Evolutionary conservation across 139 green algal species (phyloP).

Genomic region (Tetraselmis striata): DNA sequence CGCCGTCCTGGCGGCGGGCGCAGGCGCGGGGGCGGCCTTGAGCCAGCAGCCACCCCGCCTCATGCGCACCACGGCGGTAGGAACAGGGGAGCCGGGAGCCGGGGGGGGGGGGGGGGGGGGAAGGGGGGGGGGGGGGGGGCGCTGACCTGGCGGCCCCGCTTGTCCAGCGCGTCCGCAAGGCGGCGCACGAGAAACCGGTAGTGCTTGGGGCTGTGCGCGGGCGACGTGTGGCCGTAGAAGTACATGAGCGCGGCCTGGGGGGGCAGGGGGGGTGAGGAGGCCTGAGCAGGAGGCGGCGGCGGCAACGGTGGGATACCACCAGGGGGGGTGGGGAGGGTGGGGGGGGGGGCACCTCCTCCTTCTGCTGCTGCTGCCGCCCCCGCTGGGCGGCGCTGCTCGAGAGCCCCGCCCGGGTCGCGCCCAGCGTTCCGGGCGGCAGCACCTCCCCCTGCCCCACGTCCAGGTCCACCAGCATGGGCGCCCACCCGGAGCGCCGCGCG

Average conservation of each 20-base stretch:
- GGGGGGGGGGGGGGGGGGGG: too few relatives aligned
- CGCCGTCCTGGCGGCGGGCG: background rate
- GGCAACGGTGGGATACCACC: too few relatives aligned
- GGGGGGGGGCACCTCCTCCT: background rate
- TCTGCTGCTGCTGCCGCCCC: too few relatives aligned
- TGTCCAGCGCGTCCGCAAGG: slow-evolving; percentile 65
- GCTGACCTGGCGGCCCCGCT: too few relatives aligned
- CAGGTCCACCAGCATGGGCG: slow-evolving; percentile 75
- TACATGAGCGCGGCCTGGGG: slow-evolving; percentile 56
- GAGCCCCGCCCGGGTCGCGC: background rate
- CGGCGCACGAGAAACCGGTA: slow-evolving; percentile 71
- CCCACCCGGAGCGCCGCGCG: slow-evolving; percentile 57
- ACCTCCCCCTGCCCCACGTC: slow-evolving; percentile 59
- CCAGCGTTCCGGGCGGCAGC: background rate
- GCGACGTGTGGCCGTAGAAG: slow-evolving; percentile 70
- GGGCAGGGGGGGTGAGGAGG: too few relatives aligned
- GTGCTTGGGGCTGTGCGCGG: slow-evolving; percentile 68
- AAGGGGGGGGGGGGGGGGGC: too few relatives aligned
- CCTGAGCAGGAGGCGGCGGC: too few relatives aligned
- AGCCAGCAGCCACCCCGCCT: too few relatives aligned
- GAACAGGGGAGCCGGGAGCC: too few relatives aligned
- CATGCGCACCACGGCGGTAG: too few relatives aligned
- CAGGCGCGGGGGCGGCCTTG: too few relatives aligned
- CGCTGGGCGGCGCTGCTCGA: background rate
- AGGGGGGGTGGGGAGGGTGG: background rate